Evolutionary conservation across 2,329 filamentous ascomycete species (phyloP).

Genomic region (Ophiocordyceps camponoti-saundersi): DNA sequence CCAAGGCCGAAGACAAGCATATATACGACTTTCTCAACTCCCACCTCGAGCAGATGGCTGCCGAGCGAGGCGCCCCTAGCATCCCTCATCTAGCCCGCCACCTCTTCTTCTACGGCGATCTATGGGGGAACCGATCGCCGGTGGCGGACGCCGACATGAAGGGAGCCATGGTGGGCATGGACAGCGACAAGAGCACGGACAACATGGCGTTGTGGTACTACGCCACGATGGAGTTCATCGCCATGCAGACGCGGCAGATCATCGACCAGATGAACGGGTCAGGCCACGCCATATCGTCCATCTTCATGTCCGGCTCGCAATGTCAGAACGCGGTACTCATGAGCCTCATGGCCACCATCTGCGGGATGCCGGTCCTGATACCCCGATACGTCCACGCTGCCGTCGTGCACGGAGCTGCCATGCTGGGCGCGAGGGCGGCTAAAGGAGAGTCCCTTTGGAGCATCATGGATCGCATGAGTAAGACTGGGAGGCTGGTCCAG

Average conservation of each 20-base stretch:
- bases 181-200: constrained; percentile 72
- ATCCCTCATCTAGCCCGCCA: constrained; percentile 80
- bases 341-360: constrained; percentile 77
- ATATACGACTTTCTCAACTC: constrained; percentile 92
- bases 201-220: constrained; percentile 88
- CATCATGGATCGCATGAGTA: constrained; percentile 97
- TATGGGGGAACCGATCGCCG: constrained; percentile 92
- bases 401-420: constrained; percentile 93
- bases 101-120: constrained; percentile 96
- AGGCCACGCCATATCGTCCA: constrained; percentile 74
- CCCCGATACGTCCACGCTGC: constrained; percentile 88
- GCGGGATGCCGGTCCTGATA: constrained; percentile 83
- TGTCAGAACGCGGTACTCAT: constrained; percentile 93
- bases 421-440: constrained; percentile 95
- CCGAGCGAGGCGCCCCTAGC: constrained; percentile 51
- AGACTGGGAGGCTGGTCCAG: constrained; percentile 70
- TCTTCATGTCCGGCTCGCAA: constrained; percentile 98
- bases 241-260: constrained; percentile 90
- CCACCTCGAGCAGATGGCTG: constrained; percentile 61
- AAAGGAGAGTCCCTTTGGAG: constrained; percentile 83
- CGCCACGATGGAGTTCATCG: constrained; percentile 93
- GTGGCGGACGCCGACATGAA: constrained; percentile 89
- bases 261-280: constrained; percentile 83
- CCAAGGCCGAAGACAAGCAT: constrained; percentile 68
- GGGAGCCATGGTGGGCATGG: constrained; percentile 73